These are phyloP conservation scores for Echeveria elegans DNA, from an alignment of 164 flowering plant genomes.

Conservation along the genomic window DNA sequence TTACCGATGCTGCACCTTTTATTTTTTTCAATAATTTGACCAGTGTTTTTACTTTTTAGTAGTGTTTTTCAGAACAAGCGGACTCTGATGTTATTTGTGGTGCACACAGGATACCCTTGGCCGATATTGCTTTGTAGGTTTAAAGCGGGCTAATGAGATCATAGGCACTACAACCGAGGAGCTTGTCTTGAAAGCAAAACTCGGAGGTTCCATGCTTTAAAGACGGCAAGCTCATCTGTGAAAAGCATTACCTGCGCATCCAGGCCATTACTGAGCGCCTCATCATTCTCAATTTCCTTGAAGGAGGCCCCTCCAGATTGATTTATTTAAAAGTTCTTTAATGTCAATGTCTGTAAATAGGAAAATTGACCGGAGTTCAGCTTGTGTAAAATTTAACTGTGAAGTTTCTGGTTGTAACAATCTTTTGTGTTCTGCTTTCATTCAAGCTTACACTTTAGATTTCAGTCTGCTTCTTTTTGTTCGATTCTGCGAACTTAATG, in stretches of 20 bases:
- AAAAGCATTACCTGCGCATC: background rate
- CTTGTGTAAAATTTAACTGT: background rate
- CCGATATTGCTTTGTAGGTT: constrained; percentile 54
- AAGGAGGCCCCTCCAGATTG: background rate
- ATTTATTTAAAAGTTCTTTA: background rate
- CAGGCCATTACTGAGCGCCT: background rate
- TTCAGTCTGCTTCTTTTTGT: background rate
- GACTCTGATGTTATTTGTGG: constrained; percentile 5
- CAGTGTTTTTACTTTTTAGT: too few species aligned
- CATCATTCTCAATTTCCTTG: background rate
- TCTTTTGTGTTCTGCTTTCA: background rate
- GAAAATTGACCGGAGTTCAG: background rate
- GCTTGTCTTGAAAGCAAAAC: constrained; percentile 66
- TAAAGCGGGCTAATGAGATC: constrained; percentile 87
- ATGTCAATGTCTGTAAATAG: background rate
- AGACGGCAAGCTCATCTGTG: background rate
- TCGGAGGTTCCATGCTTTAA: constrained; percentile 11
- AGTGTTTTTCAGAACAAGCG: too few species aligned
- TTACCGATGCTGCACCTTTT: too few species aligned
- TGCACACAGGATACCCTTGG: constrained; percentile 58
- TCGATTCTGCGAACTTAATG: too few species aligned
- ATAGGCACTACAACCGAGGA: constrained; percentile 94
- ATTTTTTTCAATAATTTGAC: too few species aligned
- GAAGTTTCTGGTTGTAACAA: background rate
- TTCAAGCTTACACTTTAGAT: background rate